Base-by-base conservation (phyloP, 768 basidiomycete species). In the Kwoniella newhampshirensis region DNA sequence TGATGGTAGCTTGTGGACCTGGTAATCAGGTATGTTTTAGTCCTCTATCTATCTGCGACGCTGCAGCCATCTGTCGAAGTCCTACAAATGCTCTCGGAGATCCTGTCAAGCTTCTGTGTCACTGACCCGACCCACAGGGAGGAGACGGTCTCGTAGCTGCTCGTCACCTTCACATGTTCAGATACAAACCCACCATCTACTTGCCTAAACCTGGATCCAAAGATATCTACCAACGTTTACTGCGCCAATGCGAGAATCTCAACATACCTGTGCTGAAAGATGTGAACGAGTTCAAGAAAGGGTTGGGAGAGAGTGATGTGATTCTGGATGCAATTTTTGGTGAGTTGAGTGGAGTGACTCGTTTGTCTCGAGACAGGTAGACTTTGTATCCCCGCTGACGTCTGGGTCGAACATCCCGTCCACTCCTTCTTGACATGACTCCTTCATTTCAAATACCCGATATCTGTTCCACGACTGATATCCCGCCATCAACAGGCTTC, bases 101-200 rank as follows among this genome's bases (percentile, higher is more conserved):
- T n/a, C n/a, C n/a, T n/a, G n/a, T n/a, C n/a, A n/a, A 8, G 12
- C 37, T 27, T 12, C 13, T 15, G 5, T 17, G 28, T 40, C 18
- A n/a, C 15, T 43, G 41, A 15, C 23, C 4, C 41, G 20, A 20
- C 4, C 2, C n/a, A 12, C 51, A 79, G 67, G 88, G 91, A 1
- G 96, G 96, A 12, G 96, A 99, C 77, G 96, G 96, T 3, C 80
- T 99, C 0, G 94, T 97, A 23, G 96, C 96, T 26, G 96, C 96
- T 40, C 82, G 94, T 41, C 96, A 99, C 78, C 82, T 99, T 7
- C 85, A 87, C 9, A 87, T 91, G 84, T 97, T 97, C 75, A 90
- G 90, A 2, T 98, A 96, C 74, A 79, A 82, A 41, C 89, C 93
- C 0, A 88, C 84, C 0, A 82, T 99, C 17, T 97, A 90, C 77